These are phyloP conservation scores for Exophiala phaeomuriformis DNA, from an alignment of 2,329 filamentous ascomycete genomes.

Conservation along the genomic window DNA sequence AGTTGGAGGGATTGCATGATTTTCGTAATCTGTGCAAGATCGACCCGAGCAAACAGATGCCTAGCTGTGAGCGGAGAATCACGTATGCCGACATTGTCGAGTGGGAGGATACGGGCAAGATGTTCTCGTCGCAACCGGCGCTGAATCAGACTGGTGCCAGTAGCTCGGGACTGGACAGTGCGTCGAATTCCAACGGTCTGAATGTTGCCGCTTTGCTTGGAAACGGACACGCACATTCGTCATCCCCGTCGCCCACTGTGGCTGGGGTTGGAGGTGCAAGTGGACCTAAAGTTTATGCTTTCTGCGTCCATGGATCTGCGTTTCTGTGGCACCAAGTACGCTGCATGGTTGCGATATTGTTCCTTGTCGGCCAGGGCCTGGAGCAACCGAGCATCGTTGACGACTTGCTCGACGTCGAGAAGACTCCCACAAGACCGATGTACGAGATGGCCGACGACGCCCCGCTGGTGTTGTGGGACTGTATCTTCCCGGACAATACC, in stretches of 20 bases:
- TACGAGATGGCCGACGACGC: conserved; percentile 89
- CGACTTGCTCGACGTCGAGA: conserved; percentile 63
- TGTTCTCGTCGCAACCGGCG: conserved; percentile 45
- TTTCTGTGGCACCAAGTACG: conserved; percentile 98
- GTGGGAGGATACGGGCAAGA: conserved; percentile 51
- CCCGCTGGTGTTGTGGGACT: conserved; percentile 93
- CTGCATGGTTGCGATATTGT: conserved; percentile 87
- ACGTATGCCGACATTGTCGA: conserved; percentile 72
- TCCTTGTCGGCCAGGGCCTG: conserved; percentile 81
- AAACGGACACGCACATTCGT: not conserved
- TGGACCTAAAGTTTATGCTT: conserved; percentile 68
- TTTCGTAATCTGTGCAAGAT: conserved; percentile 97
- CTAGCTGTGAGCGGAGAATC: conserved; percentile 71
- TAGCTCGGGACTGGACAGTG: not conserved
- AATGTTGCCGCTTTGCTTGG: not conserved
- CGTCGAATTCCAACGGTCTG: not conserved
- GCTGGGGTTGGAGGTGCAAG: not conserved
- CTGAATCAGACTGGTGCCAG: conserved; percentile 9
- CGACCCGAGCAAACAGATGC: conserved; percentile 81
- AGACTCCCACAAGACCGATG: conserved; percentile 67
- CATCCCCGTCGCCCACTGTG: not conserved
- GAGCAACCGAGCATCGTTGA: conserved; percentile 67
- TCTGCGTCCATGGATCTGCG: conserved; percentile 80
- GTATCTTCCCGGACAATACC: conserved; percentile 63
- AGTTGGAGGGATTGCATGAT: conserved; percentile 78